Percentiles rank a stretch among this genome's conserved stretches.
Evolutionary conservation across 345 rosid species (phyloP).

Genomic region (Cardiospermum halicacabum): DNA sequence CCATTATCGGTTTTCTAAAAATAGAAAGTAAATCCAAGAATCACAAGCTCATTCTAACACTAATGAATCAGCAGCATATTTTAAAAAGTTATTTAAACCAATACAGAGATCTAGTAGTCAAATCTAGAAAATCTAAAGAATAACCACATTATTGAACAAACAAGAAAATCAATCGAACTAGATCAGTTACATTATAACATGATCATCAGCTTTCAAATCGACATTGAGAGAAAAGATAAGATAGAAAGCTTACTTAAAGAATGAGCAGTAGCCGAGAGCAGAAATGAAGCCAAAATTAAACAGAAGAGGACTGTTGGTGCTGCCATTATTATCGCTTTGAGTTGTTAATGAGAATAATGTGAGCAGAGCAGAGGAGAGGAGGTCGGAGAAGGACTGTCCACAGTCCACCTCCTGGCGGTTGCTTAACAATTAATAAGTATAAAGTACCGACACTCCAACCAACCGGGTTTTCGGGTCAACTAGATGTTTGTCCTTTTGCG

Average conservation of each 20-base stretch:
- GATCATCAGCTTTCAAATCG: neutral
- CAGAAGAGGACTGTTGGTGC: conserved; percentile 10
- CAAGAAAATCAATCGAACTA: conserved; percentile 2
- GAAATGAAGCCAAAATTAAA: conserved; percentile 21
- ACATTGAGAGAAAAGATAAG: neutral
- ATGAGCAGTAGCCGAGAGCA: conserved; percentile 33
- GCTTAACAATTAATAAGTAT: conserved; percentile 10
- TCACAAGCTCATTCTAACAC: neutral
- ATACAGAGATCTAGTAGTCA: conserved; percentile 17
- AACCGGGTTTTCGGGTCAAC: conserved; percentile 17
- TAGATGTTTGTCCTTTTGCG: neutral
- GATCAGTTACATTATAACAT: conserved; percentile 15
- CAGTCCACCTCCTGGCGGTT: conserved; percentile 24
- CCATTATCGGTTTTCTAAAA: neutral
- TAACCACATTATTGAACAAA: conserved; percentile 5
- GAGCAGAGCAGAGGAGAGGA: conserved; percentile 9
- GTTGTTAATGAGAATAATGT: neutral
- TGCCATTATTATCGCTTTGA: conserved; percentile 18
- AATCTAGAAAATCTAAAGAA: conserved; percentile 2
- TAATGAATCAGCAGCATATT: neutral
- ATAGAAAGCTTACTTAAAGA: conserved; percentile 29
- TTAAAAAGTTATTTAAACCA: neutral
- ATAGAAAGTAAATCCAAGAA: neutral
- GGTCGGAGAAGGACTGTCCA: neutral
- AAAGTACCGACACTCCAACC: conserved; percentile 20